Evolutionary conservation across 2,329 filamentous ascomycete species (phyloP), one percentile per base, ranked within the genome.

Genomic region (Trichoderma guizhouense): DNA sequence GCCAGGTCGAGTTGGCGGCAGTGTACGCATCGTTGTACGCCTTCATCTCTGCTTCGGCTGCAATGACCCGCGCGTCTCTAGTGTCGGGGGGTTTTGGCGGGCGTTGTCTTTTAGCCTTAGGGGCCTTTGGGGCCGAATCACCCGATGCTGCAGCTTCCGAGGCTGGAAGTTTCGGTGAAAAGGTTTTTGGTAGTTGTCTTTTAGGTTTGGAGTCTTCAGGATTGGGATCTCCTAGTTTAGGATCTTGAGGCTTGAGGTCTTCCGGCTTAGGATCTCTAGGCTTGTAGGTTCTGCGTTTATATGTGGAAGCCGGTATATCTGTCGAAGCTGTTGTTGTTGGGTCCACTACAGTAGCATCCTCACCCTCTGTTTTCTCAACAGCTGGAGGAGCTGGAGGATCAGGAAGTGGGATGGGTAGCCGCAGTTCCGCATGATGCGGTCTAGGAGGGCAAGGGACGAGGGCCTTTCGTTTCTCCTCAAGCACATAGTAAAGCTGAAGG

Each of bases 371-470:
- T 21, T 32, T 30, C 14, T 72, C 66, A 5, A 34, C 12, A 21
- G 18, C 39, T 18, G 73, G 21, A 36, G 32, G 51, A 30, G n/a
- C 21, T 8, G 73, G 21, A 11, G 55, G 32, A n/a, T 36, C 34
- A n/a, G 62, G 85, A 18, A 90, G 78, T 18, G 86, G 82, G 69
- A 95, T 92, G 0, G 91, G 90, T 28, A 87, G 77, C 57, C 90
- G 85, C 5, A 90, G 83, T 77, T 97, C 94, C 4, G 88, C 90
- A 75, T 89, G 86, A 18, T 87, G 85, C 1, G 94, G 94, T 7
- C 88, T 84, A 4, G 92, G 92, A 6, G 95, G 95, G 3, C 83
- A 86, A 1, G 94, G 94, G 14, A 88, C 81, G 73, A 97, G 83
- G 7, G 84, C 83, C 75, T 88, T 84, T 18, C 95, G 86, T 76